Conservation (phyloP, 345 rosid species). For the Anacardium occidentale region DNA sequence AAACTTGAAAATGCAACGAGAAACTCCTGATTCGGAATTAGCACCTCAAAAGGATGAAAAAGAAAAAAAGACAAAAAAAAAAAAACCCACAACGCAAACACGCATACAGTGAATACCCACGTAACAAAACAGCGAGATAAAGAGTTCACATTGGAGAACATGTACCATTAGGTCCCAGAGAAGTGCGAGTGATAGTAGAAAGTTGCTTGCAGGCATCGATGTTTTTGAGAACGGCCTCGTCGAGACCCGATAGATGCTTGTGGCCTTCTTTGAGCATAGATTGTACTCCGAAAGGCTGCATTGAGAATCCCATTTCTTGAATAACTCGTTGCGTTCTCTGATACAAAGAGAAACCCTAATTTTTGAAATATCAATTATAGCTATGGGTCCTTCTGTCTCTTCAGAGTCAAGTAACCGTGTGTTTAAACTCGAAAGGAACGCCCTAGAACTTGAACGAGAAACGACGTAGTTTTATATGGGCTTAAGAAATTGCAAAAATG, state of each 20-base stretch:
- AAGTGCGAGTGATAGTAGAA: constrained; percentile 92
- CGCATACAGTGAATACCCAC: neutral
- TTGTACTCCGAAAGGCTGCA: constrained; percentile 94
- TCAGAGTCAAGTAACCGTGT: neutral
- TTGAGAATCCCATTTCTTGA: constrained; percentile 58
- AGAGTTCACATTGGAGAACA: neutral
- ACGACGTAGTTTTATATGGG: too few relatives aligned
- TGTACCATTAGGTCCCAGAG: constrained; percentile 93
- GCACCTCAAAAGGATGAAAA: neutral
- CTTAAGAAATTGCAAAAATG: too few relatives aligned
- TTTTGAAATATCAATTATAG: neutral
- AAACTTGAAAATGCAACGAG: neutral
- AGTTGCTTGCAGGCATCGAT: constrained; percentile 98
- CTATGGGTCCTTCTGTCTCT: neutral
- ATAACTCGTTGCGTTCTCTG: neutral
- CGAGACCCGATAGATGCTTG: constrained; percentile 92
- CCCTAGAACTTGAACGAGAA: neutral
- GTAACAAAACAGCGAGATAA: neutral
- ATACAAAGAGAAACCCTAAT: neutral
- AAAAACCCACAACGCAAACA: neutral
- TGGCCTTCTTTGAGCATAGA: constrained; percentile 96
- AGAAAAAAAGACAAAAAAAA: too few relatives aligned
- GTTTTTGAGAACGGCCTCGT: constrained; percentile 92
- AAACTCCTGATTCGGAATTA: neutral
- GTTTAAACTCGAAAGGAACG: neutral